Conservation (phyloP, 2,329 filamentous ascomycete species). For the Ceratocystis alfenasii region DNA sequence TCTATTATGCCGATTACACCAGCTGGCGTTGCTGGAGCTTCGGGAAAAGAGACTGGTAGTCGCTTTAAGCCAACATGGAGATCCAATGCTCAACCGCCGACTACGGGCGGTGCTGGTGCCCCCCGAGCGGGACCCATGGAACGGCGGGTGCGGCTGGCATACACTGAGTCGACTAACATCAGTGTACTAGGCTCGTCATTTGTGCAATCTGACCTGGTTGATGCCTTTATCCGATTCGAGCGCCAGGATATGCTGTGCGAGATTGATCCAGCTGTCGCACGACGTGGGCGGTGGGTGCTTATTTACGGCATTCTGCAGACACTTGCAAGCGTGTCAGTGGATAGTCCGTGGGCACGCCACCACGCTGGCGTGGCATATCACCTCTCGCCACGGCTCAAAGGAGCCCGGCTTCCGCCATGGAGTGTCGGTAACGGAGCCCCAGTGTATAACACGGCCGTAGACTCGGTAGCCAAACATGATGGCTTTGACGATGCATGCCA, state of each 20-base stretch:
- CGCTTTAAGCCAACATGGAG: slow-evolving; percentile 26
- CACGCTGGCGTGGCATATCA: slow-evolving; percentile 45
- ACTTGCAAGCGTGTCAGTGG: slow-evolving; percentile 47
- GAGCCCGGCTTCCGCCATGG: slow-evolving; percentile 45
- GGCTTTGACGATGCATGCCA: slow-evolving; percentile 33
- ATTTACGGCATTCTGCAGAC: slow-evolving; percentile 50
- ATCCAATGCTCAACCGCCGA: neutral
- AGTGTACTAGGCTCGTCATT: slow-evolving; percentile 43
- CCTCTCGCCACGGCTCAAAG: slow-evolving; percentile 42
- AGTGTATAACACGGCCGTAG: neutral
- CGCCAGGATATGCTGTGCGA: slow-evolving; percentile 40
- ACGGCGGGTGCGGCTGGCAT: slow-evolving; percentile 43
- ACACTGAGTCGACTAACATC: slow-evolving; percentile 49
- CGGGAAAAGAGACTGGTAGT: slow-evolving; percentile 15
- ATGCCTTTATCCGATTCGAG: slow-evolving; percentile 45
- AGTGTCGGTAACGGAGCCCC: slow-evolving; percentile 27
- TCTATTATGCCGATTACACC: slow-evolving; percentile 31
- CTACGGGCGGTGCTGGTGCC: neutral
- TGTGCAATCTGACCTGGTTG: slow-evolving; percentile 41
- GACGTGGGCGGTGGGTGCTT: slow-evolving; percentile 49
- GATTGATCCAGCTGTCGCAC: slow-evolving; percentile 43
- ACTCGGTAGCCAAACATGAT: slow-evolving; percentile 18
- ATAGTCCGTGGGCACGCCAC: slow-evolving; percentile 42
- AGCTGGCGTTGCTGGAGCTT: neutral
- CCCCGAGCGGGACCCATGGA: slow-evolving; percentile 32